These are phyloP conservation scores for Aureobasidium sp. DNA, from an alignment of 2,329 filamentous ascomycete species.

Conservation along the genomic window DNA sequence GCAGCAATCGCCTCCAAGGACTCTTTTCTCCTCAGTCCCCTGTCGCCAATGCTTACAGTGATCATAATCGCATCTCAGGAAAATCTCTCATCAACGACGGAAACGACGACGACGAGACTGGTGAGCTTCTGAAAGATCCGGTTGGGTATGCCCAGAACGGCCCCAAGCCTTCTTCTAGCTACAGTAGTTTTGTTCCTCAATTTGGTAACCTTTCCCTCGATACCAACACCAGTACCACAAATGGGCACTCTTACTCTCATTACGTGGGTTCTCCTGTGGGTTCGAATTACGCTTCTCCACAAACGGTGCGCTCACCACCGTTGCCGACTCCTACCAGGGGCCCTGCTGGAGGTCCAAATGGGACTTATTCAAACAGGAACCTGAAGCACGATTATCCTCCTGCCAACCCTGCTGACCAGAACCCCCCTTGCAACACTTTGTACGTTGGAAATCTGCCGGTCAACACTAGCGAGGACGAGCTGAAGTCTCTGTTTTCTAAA, in stretches of 20 bases:
- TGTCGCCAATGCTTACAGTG: slow-evolving; percentile 62
- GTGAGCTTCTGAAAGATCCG: slow-evolving; percentile 63
- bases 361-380: slow-evolving; percentile 53
- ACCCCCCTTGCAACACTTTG: slow-evolving; percentile 93
- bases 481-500: slow-evolving; percentile 88
- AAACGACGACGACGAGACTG: slow-evolving; percentile 63
- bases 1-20: slow-evolving; percentile 49
- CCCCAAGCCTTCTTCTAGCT: slow-evolving; percentile 35
- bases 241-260: slow-evolving; percentile 13
- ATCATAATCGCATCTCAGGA: slow-evolving; percentile 53
- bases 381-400: slow-evolving; percentile 64
- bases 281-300: slow-evolving; percentile 46
- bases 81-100: slow-evolving; percentile 68
- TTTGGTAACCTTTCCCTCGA: slow-evolving; percentile 66
- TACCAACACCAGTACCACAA: slow-evolving; percentile 49
- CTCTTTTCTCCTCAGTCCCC: slow-evolving; percentile 69
- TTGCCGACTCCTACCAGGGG: slow-evolving; percentile 29
- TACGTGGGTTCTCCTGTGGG: slow-evolving; percentile 48
- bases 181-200: slow-evolving; percentile 62
- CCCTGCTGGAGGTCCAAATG: slow-evolving; percentile 44
- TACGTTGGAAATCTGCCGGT: slow-evolving; percentile 96
- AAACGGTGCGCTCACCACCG: slow-evolving; percentile 44
- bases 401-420: slow-evolving; percentile 90
- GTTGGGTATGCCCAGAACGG: slow-evolving; percentile 69
- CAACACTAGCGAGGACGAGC: slow-evolving; percentile 88